These are phyloP conservation scores for Rutstroemia sp. DNA, from an alignment of 2,329 filamentous ascomycete genomes.

Conservation along the genomic window DNA sequence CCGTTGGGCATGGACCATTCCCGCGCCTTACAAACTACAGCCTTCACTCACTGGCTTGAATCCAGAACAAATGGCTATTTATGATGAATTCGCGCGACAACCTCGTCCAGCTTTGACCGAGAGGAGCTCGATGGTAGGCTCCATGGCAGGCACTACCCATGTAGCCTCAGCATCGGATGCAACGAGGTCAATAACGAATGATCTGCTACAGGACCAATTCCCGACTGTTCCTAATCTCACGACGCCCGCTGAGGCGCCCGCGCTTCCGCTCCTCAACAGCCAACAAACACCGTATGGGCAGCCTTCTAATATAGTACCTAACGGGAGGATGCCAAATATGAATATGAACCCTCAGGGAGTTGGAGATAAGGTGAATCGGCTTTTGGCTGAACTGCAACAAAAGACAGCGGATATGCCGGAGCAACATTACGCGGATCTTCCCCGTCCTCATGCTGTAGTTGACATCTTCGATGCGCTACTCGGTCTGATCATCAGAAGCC, in stretches of 20 bases:
- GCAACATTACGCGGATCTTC: conserved; percentile 53
- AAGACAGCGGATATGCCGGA: conserved; percentile 46
- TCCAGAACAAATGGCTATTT: conserved; percentile 87
- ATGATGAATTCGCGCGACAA: conserved; percentile 90
- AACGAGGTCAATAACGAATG: conserved; percentile 54
- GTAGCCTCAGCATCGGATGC: conserved; percentile 52
- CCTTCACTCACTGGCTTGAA: conserved; percentile 68
- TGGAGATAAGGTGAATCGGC: conserved; percentile 49
- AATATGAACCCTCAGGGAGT: conserved; percentile 44
- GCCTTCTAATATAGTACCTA: conserved; percentile 40
- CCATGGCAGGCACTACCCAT: conserved; percentile 49
- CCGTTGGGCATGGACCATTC: conserved; percentile 89
- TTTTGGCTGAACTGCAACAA: conserved; percentile 49
- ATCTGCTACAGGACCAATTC: conserved; percentile 57
- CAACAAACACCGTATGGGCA: conserved; percentile 51
- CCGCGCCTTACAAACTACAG: conserved; percentile 83
- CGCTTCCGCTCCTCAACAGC: conserved; percentile 40
- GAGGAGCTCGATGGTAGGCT: conserved; percentile 11
- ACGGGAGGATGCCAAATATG: conserved; percentile 41
- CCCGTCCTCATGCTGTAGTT: conserved; percentile 50
- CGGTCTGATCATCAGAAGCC: conserved; percentile 55
- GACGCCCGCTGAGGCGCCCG: conserved; percentile 52
- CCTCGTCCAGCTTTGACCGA: conserved; percentile 44
- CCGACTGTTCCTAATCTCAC: conserved; percentile 48
- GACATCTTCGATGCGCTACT: conserved; percentile 56